A percentile compares a stretch with the other conserved stretches of the same genome.
Conservation (phyloP, 306 rosid genomes). For the Macrotyloma uniflorum region DNA sequence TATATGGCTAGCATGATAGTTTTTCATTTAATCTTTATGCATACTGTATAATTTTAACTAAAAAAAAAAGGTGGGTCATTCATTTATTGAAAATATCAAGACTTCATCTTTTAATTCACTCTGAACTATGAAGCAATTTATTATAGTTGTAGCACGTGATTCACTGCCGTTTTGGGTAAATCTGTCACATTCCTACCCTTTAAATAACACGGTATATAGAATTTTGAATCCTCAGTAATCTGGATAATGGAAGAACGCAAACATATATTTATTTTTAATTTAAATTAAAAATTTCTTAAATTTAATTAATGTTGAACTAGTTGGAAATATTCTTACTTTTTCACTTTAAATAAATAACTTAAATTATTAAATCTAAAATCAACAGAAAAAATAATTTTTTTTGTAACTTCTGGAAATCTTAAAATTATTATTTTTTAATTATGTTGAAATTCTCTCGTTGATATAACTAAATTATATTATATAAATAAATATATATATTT, state of each 20-base stretch:
- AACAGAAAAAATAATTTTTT: no score
- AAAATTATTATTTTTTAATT: no score
- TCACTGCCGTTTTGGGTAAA: not conserved
- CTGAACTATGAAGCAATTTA: slow-evolving; percentile 11
- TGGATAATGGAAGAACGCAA: not conserved
- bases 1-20: no score
- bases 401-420: no score
- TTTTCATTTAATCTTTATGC: not conserved
- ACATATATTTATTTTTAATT: not conserved
- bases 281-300: not conserved
- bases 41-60: not conserved
- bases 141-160: slow-evolving; percentile 9
- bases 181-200: not conserved
- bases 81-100: slow-evolving; percentile 2
- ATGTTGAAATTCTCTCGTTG: no score
- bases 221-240: not conserved
- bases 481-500: no score
- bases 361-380: not conserved
- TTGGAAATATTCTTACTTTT: not conserved
- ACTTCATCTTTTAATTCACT: not conserved
- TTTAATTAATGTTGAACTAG: not conserved
- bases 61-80: not conserved
- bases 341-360: not conserved
- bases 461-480: no score
- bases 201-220: not conserved